Evolutionary conservation across 345 rosid genomes (phyloP), one percentile per base, ranked within the genome.

Genomic region (Bruguiera sexangula): DNA sequence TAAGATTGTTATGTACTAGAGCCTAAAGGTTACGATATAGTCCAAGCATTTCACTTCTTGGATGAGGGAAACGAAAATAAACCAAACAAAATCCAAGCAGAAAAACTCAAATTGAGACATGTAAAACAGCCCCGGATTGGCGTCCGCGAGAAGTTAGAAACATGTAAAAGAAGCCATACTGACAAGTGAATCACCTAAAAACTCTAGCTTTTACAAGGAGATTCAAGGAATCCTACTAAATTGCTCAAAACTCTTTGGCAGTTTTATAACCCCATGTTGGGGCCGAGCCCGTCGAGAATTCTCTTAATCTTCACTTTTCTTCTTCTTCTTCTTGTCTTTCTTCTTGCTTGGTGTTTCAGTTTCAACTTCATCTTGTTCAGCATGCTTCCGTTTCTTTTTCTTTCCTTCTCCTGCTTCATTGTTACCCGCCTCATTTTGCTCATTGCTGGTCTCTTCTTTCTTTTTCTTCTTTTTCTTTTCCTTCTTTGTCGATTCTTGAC

Each of bases 311-410:
- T 79, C 82, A 30, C 55, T 70, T 15, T 43, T 43, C 71, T 83
- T 89, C 69, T 85, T 85, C 80, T 73, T 79, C 82, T 69, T 80
- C 58, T 83, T 76, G 6, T 67, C 82, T 54, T 76, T 73, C 80
- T 75, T 76, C 76, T 78, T 78, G 70, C 74, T 74, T 39, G 82
- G 31, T 13, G 29, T 56, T 56, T n/a, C 30, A 24, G 60, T 27
- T 56, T 56, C 60, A 15, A 13, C 59, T 56, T 56, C 60, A 65
- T 61, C 83, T 50, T 78, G 55, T 56, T 24, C 60, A 2, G 60
- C 31, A 27, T 24, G 60, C 60, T 56, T 56, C 29, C 60, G 30
- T 56, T 56, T 56, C 60, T 56, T 56, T 27, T 55, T 55, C 30
- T 56, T 76, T 46, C 72, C 10, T 8, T 56, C 60, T 8, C 26